Evolutionary conservation across 495 filamentous ascomycete genomes (phyloP), one percentile per base, ranked within the genome.

Genomic region (Clohesyomyces aquaticus): DNA sequence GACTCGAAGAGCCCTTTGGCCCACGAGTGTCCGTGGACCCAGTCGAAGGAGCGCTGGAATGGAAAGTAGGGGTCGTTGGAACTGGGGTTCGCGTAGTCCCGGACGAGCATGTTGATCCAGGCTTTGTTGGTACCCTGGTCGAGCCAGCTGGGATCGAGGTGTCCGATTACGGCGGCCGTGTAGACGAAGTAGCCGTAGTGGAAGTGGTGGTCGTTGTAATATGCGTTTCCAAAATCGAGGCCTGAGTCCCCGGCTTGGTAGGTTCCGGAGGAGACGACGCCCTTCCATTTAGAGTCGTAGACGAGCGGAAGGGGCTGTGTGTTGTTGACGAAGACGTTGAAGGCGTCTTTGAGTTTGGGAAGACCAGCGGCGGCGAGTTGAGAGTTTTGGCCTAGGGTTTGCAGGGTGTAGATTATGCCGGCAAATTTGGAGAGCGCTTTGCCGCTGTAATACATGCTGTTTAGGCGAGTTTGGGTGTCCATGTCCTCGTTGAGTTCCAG

Each of bases 141-240:
- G 23, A 94, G 76, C 93, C 93, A 98, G 25, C 66, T 71, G 0
- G 87, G 84, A 55, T 98, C 93, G 1, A 96, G 81, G 55, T 87
- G 79, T 9, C 84, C 93, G 52, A 98, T 91, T 47, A 94, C 83
- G 9, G 94, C 89, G 9, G 91, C 94, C 0, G 91, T 82, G 61
- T 90, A 91, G 72, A 98, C 87, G 76, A 95, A 96, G 74, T 98
- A 97, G 32, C 88, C 81, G 65, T 84, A 89, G 71, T 96, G 95
- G 77, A 98, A 98, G 74, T 98, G 95, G 70, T 98, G 95, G 71
- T 98, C 94, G 71, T 96, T 96, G 80, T 96, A 96, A 63, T 85
- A 85, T 1, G 71, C 70, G 49, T 75, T 77, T 23, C 73, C 75
- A 53, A 77, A 77, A 50, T 77, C 42, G 75, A 81, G 8, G 42